Percentiles rank a stretch among this genome's conserved stretches.
Evolutionary conservation across 371 early-diverging fungal genomes (phyloP).

Genomic region (Rhizopus sp.): DNA sequence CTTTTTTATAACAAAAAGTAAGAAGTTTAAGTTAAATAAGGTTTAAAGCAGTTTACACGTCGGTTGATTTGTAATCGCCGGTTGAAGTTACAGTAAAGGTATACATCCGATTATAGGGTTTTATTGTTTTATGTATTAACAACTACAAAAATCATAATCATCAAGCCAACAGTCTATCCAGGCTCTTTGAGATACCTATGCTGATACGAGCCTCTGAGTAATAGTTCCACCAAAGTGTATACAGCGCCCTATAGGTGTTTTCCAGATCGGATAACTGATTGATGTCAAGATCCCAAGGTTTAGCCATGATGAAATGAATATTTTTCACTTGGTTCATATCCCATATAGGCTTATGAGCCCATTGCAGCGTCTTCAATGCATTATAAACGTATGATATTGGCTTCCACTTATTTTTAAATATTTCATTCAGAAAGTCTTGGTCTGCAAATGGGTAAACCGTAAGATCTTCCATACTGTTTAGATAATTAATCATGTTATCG

Average conservation of each 20-base stretch:
- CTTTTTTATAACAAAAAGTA: too few species aligned
- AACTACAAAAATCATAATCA: neutral
- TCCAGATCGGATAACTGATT: constrained; percentile 18
- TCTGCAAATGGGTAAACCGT: constrained; percentile 50
- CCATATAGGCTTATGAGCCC: constrained; percentile 52
- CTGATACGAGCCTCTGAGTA: neutral
- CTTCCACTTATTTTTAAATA: constrained; percentile 39
- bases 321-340: constrained; percentile 28
- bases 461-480: constrained; percentile 28
- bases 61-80: too few species aligned
- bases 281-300: constrained; percentile 36
- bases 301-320: constrained; percentile 36
- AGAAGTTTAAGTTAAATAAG: too few species aligned
- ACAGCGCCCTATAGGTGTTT: constrained; percentile 24
- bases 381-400: constrained; percentile 53
- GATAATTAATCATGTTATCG: constrained; percentile 22
- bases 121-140: too few species aligned
- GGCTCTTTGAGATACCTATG: neutral
- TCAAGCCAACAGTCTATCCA: neutral
- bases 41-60: too few species aligned
- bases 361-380: constrained; percentile 53
- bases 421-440: constrained; percentile 58
- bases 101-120: too few species aligned
- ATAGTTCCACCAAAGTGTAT: constrained; percentile 34
- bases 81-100: too few species aligned